These are phyloP conservation scores for Populus hybrid DNA, from an alignment of 441 rosid species.

Conservation along the genomic window DNA sequence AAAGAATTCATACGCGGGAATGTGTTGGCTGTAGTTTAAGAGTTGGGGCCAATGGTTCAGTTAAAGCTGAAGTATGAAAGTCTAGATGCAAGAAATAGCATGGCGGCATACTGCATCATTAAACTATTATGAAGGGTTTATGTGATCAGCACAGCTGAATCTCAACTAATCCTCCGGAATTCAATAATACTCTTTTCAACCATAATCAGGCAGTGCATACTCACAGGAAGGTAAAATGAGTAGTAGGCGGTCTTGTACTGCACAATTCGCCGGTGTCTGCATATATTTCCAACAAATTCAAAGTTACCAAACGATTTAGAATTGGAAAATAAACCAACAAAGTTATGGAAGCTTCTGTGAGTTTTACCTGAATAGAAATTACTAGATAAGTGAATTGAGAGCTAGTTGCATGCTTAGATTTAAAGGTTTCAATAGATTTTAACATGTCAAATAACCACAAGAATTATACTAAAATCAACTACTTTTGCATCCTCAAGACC, in stretches of 20 bases:
- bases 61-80: not conserved
- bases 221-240: slow-evolving; percentile 92
- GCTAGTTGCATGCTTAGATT: not conserved
- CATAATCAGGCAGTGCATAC: slow-evolving; percentile 23
- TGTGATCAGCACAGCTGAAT: not conserved
- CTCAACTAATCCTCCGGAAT: slow-evolving; percentile 2
- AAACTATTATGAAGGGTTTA: not conserved
- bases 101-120: not conserved
- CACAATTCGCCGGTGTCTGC: slow-evolving; percentile 80
- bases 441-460: not conserved
- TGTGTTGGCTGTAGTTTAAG: not conserved
- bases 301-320: not conserved
- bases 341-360: not conserved
- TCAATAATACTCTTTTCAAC: not conserved
- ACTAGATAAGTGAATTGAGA: not conserved
- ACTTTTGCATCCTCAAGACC: not conserved
- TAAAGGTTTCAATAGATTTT: not conserved
- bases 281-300: slow-evolving; percentile 23
- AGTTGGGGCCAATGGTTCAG: not conserved
- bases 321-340: not conserved
- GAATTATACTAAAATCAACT: not conserved
- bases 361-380: not conserved
- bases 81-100: not conserved
- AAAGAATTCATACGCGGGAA: not conserved
- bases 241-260: slow-evolving; percentile 84